Conservation (phyloP, 1,139 yeast genomes). For the Pichia sp. region DNA sequence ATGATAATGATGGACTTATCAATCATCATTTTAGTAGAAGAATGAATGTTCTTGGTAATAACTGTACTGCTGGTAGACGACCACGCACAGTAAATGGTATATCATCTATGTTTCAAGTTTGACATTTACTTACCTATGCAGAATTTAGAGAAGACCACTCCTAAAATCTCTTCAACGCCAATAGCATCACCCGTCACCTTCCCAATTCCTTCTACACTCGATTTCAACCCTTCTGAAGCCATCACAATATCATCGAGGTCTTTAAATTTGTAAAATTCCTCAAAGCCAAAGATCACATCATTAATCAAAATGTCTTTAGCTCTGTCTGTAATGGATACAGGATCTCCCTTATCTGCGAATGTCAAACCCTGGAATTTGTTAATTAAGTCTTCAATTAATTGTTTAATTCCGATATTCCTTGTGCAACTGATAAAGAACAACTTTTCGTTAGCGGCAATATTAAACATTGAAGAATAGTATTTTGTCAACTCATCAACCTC, state of each 20-base stretch:
- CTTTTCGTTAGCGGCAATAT: conserved; percentile 18
- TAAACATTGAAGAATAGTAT: conserved; percentile 19
- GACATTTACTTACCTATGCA: conserved; percentile 76
- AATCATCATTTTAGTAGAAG: too few species aligned
- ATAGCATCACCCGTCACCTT: conserved; percentile 85
- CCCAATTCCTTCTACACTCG: conserved; percentile 82
- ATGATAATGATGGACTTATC: background rate
- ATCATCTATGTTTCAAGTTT: background rate
- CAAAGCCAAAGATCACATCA: conserved; percentile 69
- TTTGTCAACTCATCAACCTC: conserved; percentile 20
- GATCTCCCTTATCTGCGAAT: conserved; percentile 44
- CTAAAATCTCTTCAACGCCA: conserved; percentile 85
- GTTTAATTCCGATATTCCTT: conserved; percentile 41
- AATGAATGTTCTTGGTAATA: too few species aligned
- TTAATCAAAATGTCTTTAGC: conserved; percentile 63
- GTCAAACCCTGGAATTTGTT: conserved; percentile 43
- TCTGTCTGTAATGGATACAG: conserved; percentile 65
- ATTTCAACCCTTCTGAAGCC: conserved; percentile 70
- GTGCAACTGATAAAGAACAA: conserved; percentile 57
- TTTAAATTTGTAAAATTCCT: conserved; percentile 47
- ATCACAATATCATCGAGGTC: conserved; percentile 64
- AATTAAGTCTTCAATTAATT: conserved; percentile 35
- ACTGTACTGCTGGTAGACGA: too few species aligned
- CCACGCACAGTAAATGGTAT: background rate
- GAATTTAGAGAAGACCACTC: conserved; percentile 83